phyloP scores from a whole-genome alignment of 768 basidiomycete species.

The Suillus brevipes region DNA sequence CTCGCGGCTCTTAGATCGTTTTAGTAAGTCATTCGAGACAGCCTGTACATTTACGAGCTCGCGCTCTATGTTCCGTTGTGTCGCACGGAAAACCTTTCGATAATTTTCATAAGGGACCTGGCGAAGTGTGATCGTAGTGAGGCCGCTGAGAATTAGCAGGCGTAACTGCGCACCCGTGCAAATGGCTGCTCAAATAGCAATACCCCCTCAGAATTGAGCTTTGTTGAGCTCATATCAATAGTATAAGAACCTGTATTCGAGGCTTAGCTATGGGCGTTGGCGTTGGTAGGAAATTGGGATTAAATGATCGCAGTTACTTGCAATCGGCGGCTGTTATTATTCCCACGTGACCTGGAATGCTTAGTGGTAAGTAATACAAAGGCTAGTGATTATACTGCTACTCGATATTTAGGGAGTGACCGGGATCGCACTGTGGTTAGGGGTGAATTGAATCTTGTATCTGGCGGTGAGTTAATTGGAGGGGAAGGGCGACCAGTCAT shows the following conservation, averaged over 20 bases:
- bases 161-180: constrained; percentile 50
- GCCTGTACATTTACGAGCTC: constrained; percentile 65
- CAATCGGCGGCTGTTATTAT: constrained; percentile 16
- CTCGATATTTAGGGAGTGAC: neutral
- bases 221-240: constrained; percentile 38
- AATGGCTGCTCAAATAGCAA: constrained; percentile 87
- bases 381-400: neutral
- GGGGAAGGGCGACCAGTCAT: neutral
- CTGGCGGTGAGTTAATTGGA: neutral
- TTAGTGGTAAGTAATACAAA: neutral
- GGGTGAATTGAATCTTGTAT: neutral
- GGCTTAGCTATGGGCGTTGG: neutral
- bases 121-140: constrained; percentile 14
- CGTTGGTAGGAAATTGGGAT: neutral
- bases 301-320: constrained; percentile 4
- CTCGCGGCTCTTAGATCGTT: constrained; percentile 38
- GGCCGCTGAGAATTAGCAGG: constrained; percentile 8
- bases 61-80: constrained; percentile 80
- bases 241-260: constrained; percentile 10
- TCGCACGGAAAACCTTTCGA: constrained; percentile 81
- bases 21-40: constrained; percentile 59
- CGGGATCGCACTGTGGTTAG: neutral
- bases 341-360: constrained; percentile 23
- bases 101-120: constrained; percentile 92
- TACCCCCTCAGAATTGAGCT: constrained; percentile 69